A percentile compares a stretch with the other conserved stretches of the same genome.
These are phyloP conservation scores for Lodderomyces parapsilosis DNA, from an alignment of 1,139 yeast genomes.

Conservation along the genomic window DNA sequence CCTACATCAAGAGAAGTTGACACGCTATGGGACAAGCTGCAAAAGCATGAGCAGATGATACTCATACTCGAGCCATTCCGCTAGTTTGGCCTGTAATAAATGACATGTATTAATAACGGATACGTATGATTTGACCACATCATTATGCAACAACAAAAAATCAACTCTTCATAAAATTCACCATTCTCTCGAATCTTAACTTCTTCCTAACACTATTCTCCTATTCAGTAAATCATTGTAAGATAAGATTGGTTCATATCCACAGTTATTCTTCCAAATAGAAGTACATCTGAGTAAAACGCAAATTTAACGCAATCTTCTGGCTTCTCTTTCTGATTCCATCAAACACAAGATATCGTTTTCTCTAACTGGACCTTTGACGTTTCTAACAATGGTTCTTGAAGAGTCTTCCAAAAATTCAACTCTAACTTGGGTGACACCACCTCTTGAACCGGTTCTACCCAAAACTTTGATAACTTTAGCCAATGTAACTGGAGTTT, in stretches of 20 bases:
- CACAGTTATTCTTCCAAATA: background rate
- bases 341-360: slow-evolving; percentile 97
- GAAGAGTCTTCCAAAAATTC: slow-evolving; percentile 98
- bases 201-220: background rate
- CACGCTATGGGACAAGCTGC: background rate
- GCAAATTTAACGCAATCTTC: slow-evolving; percentile 53
- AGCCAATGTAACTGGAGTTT: slow-evolving; percentile 98
- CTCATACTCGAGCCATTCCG: background rate
- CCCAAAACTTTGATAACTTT: slow-evolving; percentile 99
- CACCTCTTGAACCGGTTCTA: slow-evolving; percentile 99
- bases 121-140: slow-evolving; percentile 5
- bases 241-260: background rate
- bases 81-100: background rate
- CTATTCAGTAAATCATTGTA: background rate
- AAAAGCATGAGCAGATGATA: background rate
- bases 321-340: slow-evolving; percentile 99
- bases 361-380: slow-evolving; percentile 99
- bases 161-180: no score
- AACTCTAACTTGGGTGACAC: slow-evolving; percentile 99
- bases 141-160: slow-evolving; percentile 3
- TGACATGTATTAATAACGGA: slow-evolving; percentile 9
- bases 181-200: no score
- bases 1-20: background rate
- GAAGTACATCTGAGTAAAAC: background rate
- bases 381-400: slow-evolving; percentile 99